A percentile compares a stretch with the other conserved stretches of the same genome.
Conservation (phyloP, 768 basidiomycete species). For the Russula lepida region DNA sequence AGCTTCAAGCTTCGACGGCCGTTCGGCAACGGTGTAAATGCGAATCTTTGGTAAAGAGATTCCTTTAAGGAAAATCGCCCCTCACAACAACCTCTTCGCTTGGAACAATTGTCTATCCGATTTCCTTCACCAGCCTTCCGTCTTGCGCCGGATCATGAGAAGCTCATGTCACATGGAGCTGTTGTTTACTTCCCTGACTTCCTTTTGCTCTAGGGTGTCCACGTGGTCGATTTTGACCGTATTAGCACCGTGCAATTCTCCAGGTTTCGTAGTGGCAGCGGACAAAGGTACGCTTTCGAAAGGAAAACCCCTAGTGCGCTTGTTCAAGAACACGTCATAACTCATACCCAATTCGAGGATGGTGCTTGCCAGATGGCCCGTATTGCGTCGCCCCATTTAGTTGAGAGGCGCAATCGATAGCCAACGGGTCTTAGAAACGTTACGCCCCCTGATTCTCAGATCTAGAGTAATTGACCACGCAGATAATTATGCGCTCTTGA, state of each 20-base stretch:
- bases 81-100: not conserved
- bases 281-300: not conserved
- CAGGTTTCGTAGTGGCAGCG: not conserved
- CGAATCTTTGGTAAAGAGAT: constrained; percentile 24
- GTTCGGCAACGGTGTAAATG: not conserved
- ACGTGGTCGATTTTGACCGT: not conserved
- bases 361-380: not conserved
- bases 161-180: not conserved
- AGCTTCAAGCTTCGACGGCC: not conserved
- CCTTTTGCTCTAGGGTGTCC: not conserved
- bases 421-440: not conserved
- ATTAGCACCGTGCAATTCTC: not conserved
- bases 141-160: constrained; percentile 6
- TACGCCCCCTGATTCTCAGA: not conserved
- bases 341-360: not conserved
- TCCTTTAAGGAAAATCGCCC: constrained; percentile 65
- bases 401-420: not conserved
- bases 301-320: not conserved
- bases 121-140: not conserved
- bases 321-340: not conserved
- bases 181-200: not conserved
- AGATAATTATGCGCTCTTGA: not conserved
- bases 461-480: not conserved
- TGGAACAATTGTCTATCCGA: not conserved
- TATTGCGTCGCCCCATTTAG: not conserved